phyloP scores from a whole-genome alignment of 2,329 filamentous ascomycete genomes.

The Clarireedia sp. region DNA sequence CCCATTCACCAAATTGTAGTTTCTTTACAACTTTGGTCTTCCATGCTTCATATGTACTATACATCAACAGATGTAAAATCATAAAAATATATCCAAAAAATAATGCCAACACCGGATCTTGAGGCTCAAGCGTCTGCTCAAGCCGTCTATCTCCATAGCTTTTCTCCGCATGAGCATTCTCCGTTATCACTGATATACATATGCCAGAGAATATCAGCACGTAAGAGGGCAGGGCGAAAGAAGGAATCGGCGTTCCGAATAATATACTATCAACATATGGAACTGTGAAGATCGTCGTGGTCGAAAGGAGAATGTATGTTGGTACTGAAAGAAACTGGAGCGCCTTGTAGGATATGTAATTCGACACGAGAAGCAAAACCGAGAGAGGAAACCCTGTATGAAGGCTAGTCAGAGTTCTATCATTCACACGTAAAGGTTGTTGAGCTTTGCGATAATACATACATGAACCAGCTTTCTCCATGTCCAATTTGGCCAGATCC shows the following conservation, averaged over 20 bases:
- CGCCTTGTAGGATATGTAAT: slow-evolving; percentile 7
- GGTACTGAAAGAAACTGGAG: slow-evolving; percentile 9
- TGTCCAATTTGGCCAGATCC: slow-evolving; percentile 1
- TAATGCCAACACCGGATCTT: slow-evolving; percentile 7
- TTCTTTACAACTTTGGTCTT: slow-evolving; percentile 2
- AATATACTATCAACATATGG: slow-evolving; percentile 6
- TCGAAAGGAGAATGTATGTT: slow-evolving; percentile 8
- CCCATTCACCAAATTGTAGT: slow-evolving; percentile 7
- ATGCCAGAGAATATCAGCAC: slow-evolving; percentile 5
- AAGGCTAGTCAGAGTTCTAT: not conserved
- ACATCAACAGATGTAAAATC: not conserved
- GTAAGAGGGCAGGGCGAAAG: slow-evolving; percentile 3
- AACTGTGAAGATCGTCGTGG: slow-evolving; percentile 6
- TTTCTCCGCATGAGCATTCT: slow-evolving; percentile 5
- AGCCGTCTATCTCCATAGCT: slow-evolving; percentile 7
- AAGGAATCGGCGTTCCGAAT: not conserved
- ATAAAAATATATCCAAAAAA: slow-evolving; percentile 11
- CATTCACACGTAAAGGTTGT: not conserved
- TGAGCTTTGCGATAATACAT: not conserved
- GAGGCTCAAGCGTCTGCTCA: slow-evolving; percentile 8
- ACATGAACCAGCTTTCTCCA: slow-evolving; percentile 1
- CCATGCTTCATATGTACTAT: slow-evolving; percentile 7
- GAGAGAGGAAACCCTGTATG: slow-evolving; percentile 7
- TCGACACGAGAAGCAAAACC: slow-evolving; percentile 1
- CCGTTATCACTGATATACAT: slow-evolving; percentile 4